phyloP scores from a whole-genome alignment of 345 rosid genomes.

The Eucalyptus globulus region DNA sequence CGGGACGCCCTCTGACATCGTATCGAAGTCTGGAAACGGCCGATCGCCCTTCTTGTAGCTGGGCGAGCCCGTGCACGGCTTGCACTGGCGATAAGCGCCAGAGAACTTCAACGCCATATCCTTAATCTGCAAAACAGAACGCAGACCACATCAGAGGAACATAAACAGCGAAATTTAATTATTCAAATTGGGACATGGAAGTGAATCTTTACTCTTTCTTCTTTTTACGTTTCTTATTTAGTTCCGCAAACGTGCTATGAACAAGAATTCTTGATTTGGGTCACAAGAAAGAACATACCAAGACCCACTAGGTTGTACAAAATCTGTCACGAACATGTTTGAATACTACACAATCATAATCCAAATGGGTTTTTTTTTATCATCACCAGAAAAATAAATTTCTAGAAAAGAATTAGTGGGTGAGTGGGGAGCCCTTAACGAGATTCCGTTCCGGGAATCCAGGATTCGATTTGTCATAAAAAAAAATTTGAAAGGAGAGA shows the following conservation, averaged over 20 bases:
- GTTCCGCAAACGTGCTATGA: not conserved
- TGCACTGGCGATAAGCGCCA: constrained; percentile 76
- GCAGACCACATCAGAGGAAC: not conserved
- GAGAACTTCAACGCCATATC: constrained; percentile 89
- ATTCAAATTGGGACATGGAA: not conserved
- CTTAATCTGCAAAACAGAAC: constrained; percentile 51
- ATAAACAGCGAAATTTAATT: not conserved
- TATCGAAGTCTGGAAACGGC: constrained; percentile 59
- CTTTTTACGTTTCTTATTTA: not conserved
- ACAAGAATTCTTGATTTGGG: not conserved
- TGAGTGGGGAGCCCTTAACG: not conserved
- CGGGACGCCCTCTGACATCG: constrained; percentile 71
- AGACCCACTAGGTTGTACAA: not conserved
- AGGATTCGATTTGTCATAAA: not conserved
- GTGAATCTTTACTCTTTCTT: not conserved
- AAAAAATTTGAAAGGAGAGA: not conserved
- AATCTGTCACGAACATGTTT: not conserved
- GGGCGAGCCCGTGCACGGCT: constrained; percentile 74
- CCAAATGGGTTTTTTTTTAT: not conserved
- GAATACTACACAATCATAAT: not conserved
- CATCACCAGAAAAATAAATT: not conserved
- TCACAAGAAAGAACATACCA: not conserved
- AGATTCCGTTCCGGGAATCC: not conserved
- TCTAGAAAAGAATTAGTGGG: not conserved
- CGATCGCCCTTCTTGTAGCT: constrained; percentile 52